phyloP scores from a whole-genome alignment of 1,139 yeast genomes.

The Geotrichum klebahnii region DNA sequence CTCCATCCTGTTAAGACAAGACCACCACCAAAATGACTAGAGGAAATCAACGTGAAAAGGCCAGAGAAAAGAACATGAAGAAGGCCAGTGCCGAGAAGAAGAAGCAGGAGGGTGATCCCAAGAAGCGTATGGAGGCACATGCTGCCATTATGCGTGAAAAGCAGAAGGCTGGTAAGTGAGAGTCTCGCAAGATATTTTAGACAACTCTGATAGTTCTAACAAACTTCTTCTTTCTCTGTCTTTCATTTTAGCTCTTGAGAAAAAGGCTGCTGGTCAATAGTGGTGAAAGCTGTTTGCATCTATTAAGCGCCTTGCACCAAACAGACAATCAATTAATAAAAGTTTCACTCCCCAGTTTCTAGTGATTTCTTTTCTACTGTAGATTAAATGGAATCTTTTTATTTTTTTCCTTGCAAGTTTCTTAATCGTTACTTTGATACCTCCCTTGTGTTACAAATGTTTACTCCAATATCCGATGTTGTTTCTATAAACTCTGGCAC shows the following conservation, averaged over 20 bases:
- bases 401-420: too few species aligned
- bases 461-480: too few species aligned
- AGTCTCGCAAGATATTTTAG: not conserved
- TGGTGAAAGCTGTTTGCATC: too few species aligned
- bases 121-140: constrained; percentile 76
- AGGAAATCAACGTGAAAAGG: constrained; percentile 94
- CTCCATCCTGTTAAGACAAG: too few species aligned
- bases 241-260: constrained; percentile 24
- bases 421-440: too few species aligned
- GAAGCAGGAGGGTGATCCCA: constrained; percentile 78
- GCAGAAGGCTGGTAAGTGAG: constrained; percentile 69
- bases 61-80: constrained; percentile 81
- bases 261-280: constrained; percentile 26
- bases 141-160: constrained; percentile 86
- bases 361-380: too few species aligned
- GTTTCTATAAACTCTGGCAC: too few species aligned
- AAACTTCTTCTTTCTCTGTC: not conserved
- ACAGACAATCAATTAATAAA: too few species aligned
- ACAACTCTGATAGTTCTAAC: not conserved
- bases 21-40: constrained; percentile 68
- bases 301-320: too few species aligned
- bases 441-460: too few species aligned
- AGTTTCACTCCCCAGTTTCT: too few species aligned
- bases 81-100: constrained; percentile 60
- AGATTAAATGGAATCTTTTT: too few species aligned